A percentile compares a stretch with the other conserved stretches of the same genome.
Conservation (phyloP, 257 asterid species). For the Solanum arcanum region DNA sequence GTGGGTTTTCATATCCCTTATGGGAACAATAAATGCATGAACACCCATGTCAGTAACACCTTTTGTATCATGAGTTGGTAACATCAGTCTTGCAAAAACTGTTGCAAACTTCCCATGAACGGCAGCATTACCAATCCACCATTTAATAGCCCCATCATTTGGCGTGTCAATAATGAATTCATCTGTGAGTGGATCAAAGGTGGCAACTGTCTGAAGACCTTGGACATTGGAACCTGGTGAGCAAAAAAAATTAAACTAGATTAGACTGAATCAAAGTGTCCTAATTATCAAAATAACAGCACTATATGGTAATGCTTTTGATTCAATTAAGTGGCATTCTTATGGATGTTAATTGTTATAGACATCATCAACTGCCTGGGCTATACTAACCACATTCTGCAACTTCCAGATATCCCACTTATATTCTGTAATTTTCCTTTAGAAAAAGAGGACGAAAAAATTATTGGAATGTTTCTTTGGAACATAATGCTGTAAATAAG, state of each 20-base stretch:
- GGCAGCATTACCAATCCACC: conserved; percentile 99
- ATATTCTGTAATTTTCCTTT: background rate
- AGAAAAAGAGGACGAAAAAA: background rate
- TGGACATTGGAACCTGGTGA: conserved; percentile 85
- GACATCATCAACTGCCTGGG: background rate
- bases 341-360: background rate
- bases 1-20: conserved; percentile 72
- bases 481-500: background rate
- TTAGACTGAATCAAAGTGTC: background rate
- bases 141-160: conserved; percentile 90
- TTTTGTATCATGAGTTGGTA: conserved; percentile 69
- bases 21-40: conserved; percentile 92
- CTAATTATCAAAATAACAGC: background rate
- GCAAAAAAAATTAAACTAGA: conserved; percentile 3
- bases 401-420: background rate
- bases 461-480: background rate
- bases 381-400: background rate
- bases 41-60: conserved; percentile 90
- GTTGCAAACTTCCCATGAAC: conserved; percentile 97
- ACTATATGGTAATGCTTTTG: background rate
- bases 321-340: background rate
- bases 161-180: conserved; percentile 89
- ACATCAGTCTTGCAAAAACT: conserved; percentile 81
- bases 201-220: conserved; percentile 83
- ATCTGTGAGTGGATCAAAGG: conserved; percentile 73